Percentiles rank a stretch among this genome's conserved stretches.
phyloP scores from a whole-genome alignment of 371 early-diverging fungal species.

The Mucor saturninus region DNA sequence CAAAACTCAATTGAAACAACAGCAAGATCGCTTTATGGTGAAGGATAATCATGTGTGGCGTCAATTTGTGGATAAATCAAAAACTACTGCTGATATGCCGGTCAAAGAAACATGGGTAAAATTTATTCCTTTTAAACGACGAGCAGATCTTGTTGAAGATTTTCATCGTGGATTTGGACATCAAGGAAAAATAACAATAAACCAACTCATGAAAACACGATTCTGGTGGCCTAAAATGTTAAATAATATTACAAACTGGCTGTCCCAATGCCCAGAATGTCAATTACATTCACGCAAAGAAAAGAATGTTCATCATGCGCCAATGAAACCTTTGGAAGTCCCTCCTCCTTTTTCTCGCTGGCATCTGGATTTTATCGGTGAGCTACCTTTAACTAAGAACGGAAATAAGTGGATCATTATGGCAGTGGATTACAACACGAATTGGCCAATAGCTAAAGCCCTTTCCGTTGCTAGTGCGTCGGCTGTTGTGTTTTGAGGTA shows the following conservation, averaged over 20 bases:
- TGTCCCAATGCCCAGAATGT: background rate
- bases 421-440: conserved; percentile 49
- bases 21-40: background rate
- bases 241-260: conserved; percentile 14
- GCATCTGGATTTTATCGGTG: conserved; percentile 39
- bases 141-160: conserved; percentile 13
- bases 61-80: background rate
- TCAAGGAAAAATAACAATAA: conserved; percentile 16
- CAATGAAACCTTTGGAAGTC: conserved; percentile 11
- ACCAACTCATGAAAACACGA: background rate
- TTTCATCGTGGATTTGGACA: conserved; percentile 23
- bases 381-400: conserved; percentile 19
- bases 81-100: background rate
- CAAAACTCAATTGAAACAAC: background rate
- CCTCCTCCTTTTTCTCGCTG: conserved; percentile 26
- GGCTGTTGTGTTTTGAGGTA: conserved; percentile 27
- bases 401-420: conserved; percentile 30
- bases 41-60: background rate
- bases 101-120: background rate
- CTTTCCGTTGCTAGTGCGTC: conserved; percentile 15
- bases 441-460: conserved; percentile 41
- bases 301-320: conserved; percentile 1
- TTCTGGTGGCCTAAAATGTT: conserved; percentile 14
- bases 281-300: conserved; percentile 10
- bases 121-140: background rate